These are phyloP conservation scores for Neohortaea acidophila DNA, from an alignment of 495 filamentous ascomycete genomes.

Conservation along the genomic window DNA sequence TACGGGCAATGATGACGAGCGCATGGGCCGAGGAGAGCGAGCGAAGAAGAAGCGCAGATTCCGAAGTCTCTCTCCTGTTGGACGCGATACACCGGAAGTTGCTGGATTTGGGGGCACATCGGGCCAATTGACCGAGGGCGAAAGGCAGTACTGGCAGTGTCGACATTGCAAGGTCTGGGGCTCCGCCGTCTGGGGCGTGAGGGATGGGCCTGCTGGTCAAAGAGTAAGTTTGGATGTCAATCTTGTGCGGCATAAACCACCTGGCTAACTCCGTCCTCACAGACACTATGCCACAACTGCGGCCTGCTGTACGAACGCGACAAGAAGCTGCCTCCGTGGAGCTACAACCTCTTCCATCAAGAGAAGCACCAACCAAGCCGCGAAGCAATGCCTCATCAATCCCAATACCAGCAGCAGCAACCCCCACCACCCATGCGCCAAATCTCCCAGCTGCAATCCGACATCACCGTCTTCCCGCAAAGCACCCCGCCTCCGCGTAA, in stretches of 20 bases:
- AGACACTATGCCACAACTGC: constrained; percentile 93
- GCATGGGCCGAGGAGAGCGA: constrained; percentile 70
- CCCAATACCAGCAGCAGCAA: not conserved
- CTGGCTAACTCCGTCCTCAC: constrained; percentile 8
- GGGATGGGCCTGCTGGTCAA: constrained; percentile 75
- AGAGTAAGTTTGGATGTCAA: constrained; percentile 43
- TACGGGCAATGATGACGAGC: constrained; percentile 38
- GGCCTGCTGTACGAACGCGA: constrained; percentile 78
- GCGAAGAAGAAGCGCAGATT: constrained; percentile 90
- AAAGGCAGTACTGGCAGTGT: constrained; percentile 78
- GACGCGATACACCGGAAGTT: constrained; percentile 19
- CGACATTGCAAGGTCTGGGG: constrained; percentile 81
- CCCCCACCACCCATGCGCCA: constrained; percentile 2
- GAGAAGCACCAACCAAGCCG: constrained; percentile 9
- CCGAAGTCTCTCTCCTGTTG: constrained; percentile 38
- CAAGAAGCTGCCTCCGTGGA: constrained; percentile 69
- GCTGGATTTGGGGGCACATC: constrained; percentile 31
- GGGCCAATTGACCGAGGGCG: constrained; percentile 29
- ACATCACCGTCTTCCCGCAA: constrained; percentile 9
- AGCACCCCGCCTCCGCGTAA: constrained; percentile 6
- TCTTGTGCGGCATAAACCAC: not conserved
- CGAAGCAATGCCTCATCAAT: constrained; percentile 1
- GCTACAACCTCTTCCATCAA: constrained; percentile 44
- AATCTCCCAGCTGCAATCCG: constrained; percentile 13
- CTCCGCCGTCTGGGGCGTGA: constrained; percentile 78